Evolutionary conservation across 2,329 filamentous ascomycete genomes (phyloP).

Genomic region (Diplodia seriata): DNA sequence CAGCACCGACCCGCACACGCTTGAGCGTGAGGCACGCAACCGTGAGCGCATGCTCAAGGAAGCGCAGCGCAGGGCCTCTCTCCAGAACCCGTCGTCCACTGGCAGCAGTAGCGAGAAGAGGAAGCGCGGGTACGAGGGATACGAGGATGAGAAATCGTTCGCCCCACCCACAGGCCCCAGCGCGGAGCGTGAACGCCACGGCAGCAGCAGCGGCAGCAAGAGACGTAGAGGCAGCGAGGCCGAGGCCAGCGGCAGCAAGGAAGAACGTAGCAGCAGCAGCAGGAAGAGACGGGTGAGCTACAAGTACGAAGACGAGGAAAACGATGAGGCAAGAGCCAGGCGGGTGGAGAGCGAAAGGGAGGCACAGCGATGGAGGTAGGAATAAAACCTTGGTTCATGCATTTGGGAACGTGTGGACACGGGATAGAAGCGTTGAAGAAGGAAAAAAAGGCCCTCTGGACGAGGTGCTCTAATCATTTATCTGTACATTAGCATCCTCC

Average conservation of each 20-base stretch:
- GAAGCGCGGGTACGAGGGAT: constrained; percentile 53
- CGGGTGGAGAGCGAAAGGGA: constrained; percentile 68
- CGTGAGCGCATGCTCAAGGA: constrained; percentile 72
- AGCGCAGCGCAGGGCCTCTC: constrained; percentile 61
- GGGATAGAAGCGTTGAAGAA: background rate
- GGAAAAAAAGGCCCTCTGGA: background rate
- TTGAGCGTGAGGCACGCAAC: constrained; percentile 71
- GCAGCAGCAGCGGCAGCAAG: constrained; percentile 39
- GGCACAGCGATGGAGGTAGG: constrained; percentile 45
- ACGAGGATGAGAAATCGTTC: constrained; percentile 40
- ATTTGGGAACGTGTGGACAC: background rate
- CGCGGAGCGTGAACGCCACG: constrained; percentile 50
- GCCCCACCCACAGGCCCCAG: constrained; percentile 55
- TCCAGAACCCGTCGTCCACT: constrained; percentile 28
- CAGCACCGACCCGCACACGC: constrained; percentile 65
- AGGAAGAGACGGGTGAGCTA: constrained; percentile 42
- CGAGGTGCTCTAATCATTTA: background rate
- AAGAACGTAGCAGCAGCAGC: constrained; percentile 61
- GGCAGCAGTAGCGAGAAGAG: constrained; percentile 53
- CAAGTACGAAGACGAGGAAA: constrained; percentile 54
- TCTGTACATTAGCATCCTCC: constrained; percentile 3
- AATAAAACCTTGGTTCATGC: background rate
- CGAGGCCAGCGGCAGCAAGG: constrained; percentile 56
- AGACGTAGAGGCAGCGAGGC: constrained; percentile 35
- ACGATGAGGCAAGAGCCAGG: constrained; percentile 42